Base-by-base conservation (phyloP, 2,329 filamentous ascomycete species). In the Hymenoscyphus infarciens region DNA sequence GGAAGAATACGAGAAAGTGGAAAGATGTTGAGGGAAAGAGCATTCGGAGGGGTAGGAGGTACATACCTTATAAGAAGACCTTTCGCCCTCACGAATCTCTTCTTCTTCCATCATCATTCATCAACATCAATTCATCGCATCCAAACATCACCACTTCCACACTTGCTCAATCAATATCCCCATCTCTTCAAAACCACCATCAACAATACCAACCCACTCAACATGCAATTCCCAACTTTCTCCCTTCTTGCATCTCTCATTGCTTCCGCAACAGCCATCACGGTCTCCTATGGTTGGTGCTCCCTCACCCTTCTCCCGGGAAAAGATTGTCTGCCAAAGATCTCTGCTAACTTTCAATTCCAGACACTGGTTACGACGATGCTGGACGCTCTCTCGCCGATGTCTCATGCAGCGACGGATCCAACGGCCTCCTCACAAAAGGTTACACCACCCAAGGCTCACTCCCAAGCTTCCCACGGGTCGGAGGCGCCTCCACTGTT, bases 371-470 rank as follows among this genome's bases (percentile, higher is more conserved):
- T 72, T 95, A 91, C 77, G 90, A 93, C 72, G 78, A 87, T 66
- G 74, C 74, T 55, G 68, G 68, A 64, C 82, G 85, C 63, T 79
- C 83, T 54, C 74, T 93, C 61, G 79, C 76, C 38, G 74, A 72
- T 5, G 81, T 92, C 54, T 74, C 86, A 65, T 92, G 88, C 82
- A 88, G 85, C 35, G 85, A 91, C 72, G 88, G 88, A 61, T 56
- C 66, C 65, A 87, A 90, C 75, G 88, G 88, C 63, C 81, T 91
- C 65, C 83, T 84, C 66, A 85, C 82, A 69, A 82, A 79, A 45
- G 68, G 69, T 35, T 72, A 83, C 83, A 72, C 76, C 59, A 84
- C 76, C 0, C 83, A 86, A 75, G 79, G 79, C 60, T 71, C 79
- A 33, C 74, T 85, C 67, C 77, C 79, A 16, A 66, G 68, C 39